Conservation (phyloP, 2,329 filamentous ascomycete species). For the Leptographium radiaticola region DNA sequence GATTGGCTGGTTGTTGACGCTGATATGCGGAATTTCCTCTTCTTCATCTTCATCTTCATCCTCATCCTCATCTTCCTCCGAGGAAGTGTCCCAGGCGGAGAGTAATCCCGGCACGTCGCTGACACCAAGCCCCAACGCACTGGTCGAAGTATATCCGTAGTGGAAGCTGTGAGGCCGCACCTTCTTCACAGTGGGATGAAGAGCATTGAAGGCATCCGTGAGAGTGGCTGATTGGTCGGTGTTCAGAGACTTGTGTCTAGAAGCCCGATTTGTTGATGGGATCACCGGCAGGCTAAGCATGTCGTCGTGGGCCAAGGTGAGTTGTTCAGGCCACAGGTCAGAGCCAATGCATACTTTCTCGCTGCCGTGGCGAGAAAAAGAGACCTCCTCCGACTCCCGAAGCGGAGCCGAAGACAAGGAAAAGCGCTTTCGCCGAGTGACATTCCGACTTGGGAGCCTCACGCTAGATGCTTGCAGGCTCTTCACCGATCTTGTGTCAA, state of each 20-base stretch:
- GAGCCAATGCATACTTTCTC: slow-evolving; percentile 3
- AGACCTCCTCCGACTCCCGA: background rate
- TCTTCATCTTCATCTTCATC: background rate
- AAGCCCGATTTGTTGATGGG: background rate
- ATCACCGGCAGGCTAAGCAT: background rate
- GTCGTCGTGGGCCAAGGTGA: background rate
- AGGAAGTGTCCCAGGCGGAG: slow-evolving; percentile 4
- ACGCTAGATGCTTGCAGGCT: slow-evolving; percentile 21
- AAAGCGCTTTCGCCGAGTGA: background rate
- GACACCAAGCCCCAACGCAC: background rate
- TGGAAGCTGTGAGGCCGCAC: background rate
- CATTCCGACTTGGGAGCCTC: background rate
- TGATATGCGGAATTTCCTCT: background rate
- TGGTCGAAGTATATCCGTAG: background rate
- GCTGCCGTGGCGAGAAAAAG: slow-evolving; percentile 10
- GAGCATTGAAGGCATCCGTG: background rate
- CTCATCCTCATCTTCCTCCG: background rate
- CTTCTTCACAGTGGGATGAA: background rate
- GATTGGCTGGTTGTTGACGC: slow-evolving; percentile 2
- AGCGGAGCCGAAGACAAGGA: background rate
- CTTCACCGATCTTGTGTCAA: slow-evolving; percentile 21
- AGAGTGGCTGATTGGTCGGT: background rate
- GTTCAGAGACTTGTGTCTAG: background rate
- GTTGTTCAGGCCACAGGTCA: slow-evolving; percentile 7
- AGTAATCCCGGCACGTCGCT: background rate